Conservation (phyloP, 352 stramenopile species). For the Thraustochytrium striatum region DNA sequence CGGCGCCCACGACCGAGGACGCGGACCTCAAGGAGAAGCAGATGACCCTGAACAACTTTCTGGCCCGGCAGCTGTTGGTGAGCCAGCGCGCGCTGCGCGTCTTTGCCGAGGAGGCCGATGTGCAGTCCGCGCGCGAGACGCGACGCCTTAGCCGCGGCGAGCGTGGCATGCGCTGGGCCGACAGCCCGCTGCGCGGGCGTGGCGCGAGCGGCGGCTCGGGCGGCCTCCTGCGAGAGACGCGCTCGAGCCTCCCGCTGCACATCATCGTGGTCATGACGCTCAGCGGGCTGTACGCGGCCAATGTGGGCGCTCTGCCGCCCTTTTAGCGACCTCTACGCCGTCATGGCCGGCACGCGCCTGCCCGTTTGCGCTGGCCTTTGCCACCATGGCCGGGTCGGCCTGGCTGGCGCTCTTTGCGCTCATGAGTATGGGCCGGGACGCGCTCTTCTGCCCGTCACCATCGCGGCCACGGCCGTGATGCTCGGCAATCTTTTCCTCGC, state of each 20-base stretch:
- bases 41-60: neutral
- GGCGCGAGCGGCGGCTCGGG: no score
- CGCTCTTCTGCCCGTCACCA: neutral
- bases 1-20: neutral
- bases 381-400: neutral
- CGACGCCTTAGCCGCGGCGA: neutral
- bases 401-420: neutral
- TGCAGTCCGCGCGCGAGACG: neutral
- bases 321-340: slow-evolving; percentile 33
- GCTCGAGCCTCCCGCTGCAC: neutral
- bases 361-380: slow-evolving; percentile 19
- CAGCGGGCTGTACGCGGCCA: neutral
- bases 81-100: neutral
- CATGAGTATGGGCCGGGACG: neutral
- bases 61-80: neutral
- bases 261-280: neutral
- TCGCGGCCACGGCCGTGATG: neutral
- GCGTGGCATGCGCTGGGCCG: neutral
- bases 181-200: no score
- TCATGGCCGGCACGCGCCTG: neutral
- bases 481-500: slow-evolving; percentile 27
- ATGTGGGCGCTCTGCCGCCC: neutral
- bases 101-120: neutral
- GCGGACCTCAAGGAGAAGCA: neutral
- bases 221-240: neutral